phyloP scores from a whole-genome alignment of 176 grass and related monocot genomes.

The Hsuehochloa calcarea region DNA sequence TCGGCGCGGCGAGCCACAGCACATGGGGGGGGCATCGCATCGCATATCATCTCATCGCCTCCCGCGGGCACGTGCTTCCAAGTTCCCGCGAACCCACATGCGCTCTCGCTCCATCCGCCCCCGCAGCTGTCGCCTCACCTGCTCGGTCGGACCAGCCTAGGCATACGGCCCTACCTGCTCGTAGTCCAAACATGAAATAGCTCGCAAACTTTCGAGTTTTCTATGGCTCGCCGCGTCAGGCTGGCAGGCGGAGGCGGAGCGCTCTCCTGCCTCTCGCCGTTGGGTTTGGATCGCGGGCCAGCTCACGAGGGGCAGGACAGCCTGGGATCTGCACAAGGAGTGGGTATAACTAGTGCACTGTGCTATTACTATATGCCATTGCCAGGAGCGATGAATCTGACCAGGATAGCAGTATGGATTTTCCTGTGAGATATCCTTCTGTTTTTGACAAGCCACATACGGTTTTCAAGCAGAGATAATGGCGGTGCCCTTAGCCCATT shows the following conservation, averaged over 20 bases:
- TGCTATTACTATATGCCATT: not conserved
- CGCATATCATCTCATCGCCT: not conserved
- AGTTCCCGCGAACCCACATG: slow-evolving; percentile 11
- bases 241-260: not conserved
- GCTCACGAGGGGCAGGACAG: slow-evolving; percentile 5
- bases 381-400: not conserved
- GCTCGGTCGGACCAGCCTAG: not conserved
- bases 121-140: not conserved
- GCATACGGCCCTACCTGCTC: slow-evolving; percentile 1
- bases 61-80: not conserved
- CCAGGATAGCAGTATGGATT: not conserved
- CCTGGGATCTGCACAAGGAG: not conserved
- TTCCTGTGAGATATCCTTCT: not conserved
- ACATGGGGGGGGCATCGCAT: slow-evolving; percentile 13
- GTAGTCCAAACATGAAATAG: not conserved
- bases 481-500: not conserved
- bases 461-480: not conserved
- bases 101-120: too few relatives aligned
- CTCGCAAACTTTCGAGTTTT: not conserved
- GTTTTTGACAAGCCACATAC: too few relatives aligned
- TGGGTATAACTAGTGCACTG: not conserved
- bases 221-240: not conserved
- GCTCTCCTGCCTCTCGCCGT: not conserved
- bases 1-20: slow-evolving; percentile 22
- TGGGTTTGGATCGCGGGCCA: slow-evolving; percentile 5